Conservation (phyloP, 176 grass and related monocot genomes). For the Raddia guianensis region DNA sequence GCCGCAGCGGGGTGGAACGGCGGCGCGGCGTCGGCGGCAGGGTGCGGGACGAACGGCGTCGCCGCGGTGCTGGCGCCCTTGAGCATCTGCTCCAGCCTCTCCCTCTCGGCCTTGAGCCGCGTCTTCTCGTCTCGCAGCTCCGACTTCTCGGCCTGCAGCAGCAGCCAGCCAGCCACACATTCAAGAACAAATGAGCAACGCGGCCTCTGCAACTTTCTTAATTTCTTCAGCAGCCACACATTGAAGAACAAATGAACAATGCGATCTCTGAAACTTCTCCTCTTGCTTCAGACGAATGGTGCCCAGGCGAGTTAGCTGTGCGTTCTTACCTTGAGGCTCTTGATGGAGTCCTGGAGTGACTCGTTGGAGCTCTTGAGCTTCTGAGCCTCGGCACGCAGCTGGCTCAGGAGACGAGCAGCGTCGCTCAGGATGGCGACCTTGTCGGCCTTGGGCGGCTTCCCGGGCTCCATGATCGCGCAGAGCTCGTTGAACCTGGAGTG, state of each 20-base stretch:
- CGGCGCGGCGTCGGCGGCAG: constrained; percentile 33
- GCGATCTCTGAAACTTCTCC: background rate
- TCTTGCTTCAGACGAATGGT: background rate
- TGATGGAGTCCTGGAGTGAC: constrained; percentile 78
- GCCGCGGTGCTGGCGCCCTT: constrained; percentile 52
- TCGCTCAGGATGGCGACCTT: constrained; percentile 78
- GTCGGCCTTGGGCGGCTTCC: constrained; percentile 82
- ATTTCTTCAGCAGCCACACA: background rate
- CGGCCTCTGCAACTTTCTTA: background rate
- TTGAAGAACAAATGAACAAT: background rate
- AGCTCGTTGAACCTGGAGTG: constrained; percentile 85
- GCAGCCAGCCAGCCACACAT: background rate
- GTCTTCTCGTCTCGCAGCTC: constrained; percentile 88
- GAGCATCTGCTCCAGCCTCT: constrained; percentile 81
- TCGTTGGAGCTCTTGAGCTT: constrained; percentile 87
- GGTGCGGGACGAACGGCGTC: constrained; percentile 57
- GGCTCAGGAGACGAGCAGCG: constrained; percentile 57
- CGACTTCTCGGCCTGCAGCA: constrained; percentile 73
- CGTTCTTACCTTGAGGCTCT: constrained; percentile 67
- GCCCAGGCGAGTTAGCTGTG: background rate
- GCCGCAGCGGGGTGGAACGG: constrained; percentile 47
- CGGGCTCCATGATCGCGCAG: constrained; percentile 79
- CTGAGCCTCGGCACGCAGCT: constrained; percentile 63
- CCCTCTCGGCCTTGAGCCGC: constrained; percentile 80
- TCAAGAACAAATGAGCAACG: background rate